Conservation (phyloP, 805 yeast genomes). For the Candida tibetensis region DNA sequence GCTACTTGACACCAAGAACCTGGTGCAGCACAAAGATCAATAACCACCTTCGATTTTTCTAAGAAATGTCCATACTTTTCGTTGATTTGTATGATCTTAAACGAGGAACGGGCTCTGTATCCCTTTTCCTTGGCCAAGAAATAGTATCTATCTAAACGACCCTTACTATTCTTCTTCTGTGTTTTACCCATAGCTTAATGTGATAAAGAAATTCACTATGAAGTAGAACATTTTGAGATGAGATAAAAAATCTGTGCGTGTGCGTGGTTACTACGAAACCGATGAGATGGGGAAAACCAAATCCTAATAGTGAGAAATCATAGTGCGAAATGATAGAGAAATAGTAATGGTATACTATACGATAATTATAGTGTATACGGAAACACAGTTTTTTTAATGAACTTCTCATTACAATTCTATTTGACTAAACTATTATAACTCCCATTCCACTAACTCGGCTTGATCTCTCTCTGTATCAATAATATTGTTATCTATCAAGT, state of each 20-base stretch:
- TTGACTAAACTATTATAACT: slow-evolving; percentile 33
- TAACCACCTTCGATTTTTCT: slow-evolving; percentile 91
- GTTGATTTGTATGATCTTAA: slow-evolving; percentile 90
- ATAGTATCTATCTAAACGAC: slow-evolving; percentile 98
- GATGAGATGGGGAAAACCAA: not conserved
- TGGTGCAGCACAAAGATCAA: slow-evolving; percentile 98
- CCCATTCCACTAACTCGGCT: slow-evolving; percentile 49
- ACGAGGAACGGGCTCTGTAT: slow-evolving; percentile 97
- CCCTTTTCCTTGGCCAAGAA: slow-evolving; percentile 97
- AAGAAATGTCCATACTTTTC: slow-evolving; percentile 95
- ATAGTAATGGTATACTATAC: too few relatives aligned
- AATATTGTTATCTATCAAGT: slow-evolving; percentile 63
- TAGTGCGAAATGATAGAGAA: too few relatives aligned
- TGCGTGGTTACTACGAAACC: not conserved
- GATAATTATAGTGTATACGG: too few relatives aligned
- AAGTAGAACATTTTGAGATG: slow-evolving; percentile 2
- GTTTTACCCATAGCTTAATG: slow-evolving; percentile 69
- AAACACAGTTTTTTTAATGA: too few relatives aligned
- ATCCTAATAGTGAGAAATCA: too few relatives aligned
- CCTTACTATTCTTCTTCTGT: slow-evolving; percentile 94
- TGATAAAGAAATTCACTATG: not conserved
- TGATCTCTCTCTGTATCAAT: slow-evolving; percentile 33
- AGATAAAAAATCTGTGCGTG: slow-evolving; percentile 4
- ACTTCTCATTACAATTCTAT: too few relatives aligned
- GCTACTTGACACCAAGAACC: slow-evolving; percentile 99